phyloP scores from a whole-genome alignment of 2,329 filamentous ascomycete species.

The Lizonia empirigonia region DNA sequence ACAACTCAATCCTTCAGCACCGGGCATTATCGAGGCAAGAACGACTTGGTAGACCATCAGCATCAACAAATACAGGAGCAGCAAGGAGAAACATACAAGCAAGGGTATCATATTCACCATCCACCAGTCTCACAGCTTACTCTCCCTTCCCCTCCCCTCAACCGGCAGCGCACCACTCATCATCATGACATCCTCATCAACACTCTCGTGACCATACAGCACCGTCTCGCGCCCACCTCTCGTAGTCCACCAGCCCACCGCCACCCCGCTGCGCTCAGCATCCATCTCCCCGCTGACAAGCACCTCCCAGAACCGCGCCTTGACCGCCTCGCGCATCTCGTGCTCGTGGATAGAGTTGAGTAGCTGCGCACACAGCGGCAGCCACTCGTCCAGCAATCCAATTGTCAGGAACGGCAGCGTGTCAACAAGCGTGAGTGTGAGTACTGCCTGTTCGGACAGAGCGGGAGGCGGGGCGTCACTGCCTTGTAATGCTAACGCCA shows the following conservation, averaged over 20 bases:
- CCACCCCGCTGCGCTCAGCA: constrained; percentile 77
- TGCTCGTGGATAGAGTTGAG: constrained; percentile 68
- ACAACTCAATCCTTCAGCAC: no score
- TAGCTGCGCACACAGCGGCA: constrained; percentile 71
- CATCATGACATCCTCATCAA: constrained; percentile 46
- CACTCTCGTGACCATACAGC: constrained; percentile 61
- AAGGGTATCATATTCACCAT: background rate
- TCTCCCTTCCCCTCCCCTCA: constrained; percentile 40
- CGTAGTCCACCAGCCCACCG: constrained; percentile 85
- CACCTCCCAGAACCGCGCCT: constrained; percentile 78
- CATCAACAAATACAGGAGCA: no score
- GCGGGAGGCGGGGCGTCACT: constrained; percentile 43
- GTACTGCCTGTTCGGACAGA: constrained; percentile 78
- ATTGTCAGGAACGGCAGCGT: constrained; percentile 75
- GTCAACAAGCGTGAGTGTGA: constrained; percentile 79
- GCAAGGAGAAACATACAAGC: no score
- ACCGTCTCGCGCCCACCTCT: constrained; percentile 64
- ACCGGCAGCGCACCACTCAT: constrained; percentile 63
- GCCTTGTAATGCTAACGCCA: constrained; percentile 46
- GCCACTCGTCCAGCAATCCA: constrained; percentile 77
- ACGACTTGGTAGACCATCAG: no score
- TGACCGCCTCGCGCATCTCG: constrained; percentile 66
- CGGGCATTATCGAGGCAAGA: no score
- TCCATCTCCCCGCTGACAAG: constrained; percentile 85
- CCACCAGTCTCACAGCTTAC: constrained; percentile 53